Evolutionary conservation across 495 filamentous ascomycete species (phyloP).

Genomic region (Margaritispora aquatica): DNA sequence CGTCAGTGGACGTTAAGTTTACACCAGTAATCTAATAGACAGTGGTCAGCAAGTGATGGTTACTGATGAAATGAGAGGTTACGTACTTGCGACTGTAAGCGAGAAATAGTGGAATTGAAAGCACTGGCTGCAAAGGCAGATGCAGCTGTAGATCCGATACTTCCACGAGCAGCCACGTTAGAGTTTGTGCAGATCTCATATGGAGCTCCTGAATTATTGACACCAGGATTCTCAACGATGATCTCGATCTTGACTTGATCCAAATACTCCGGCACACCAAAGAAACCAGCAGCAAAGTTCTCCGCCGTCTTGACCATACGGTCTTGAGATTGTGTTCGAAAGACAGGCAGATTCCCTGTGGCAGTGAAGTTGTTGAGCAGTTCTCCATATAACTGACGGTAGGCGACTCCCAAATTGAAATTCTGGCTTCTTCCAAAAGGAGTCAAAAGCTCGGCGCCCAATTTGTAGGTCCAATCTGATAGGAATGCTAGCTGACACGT

Average conservation of each 20-base stretch:
- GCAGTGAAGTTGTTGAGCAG: constrained; percentile 1
- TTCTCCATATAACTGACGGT: background rate
- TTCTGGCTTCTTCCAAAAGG: constrained; percentile 3
- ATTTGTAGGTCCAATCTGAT: constrained; percentile 1
- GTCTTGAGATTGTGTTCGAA: constrained; percentile 2
- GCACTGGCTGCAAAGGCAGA: background rate
- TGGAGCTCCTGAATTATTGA: constrained; percentile 1
- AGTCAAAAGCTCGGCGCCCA: background rate
- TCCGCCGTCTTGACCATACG: constrained; percentile 2
- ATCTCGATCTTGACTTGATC: constrained; percentile 7
- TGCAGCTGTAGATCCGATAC: background rate
- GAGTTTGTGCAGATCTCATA: constrained; percentile 4
- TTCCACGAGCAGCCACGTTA: background rate
- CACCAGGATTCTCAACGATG: background rate
- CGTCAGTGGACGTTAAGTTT: background rate
- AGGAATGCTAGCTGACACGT: background rate
- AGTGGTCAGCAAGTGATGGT: background rate
- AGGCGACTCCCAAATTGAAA: constrained; percentile 3
- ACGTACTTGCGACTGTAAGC: background rate
- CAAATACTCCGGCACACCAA: background rate
- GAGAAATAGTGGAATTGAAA: background rate
- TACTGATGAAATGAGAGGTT: background rate
- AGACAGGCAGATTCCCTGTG: background rate
- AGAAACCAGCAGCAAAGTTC: constrained; percentile 5
- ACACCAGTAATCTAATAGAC: background rate